Base-by-base conservation (phyloP, 2,329 filamentous ascomycete species). In the Microdochium nivale region DNA sequence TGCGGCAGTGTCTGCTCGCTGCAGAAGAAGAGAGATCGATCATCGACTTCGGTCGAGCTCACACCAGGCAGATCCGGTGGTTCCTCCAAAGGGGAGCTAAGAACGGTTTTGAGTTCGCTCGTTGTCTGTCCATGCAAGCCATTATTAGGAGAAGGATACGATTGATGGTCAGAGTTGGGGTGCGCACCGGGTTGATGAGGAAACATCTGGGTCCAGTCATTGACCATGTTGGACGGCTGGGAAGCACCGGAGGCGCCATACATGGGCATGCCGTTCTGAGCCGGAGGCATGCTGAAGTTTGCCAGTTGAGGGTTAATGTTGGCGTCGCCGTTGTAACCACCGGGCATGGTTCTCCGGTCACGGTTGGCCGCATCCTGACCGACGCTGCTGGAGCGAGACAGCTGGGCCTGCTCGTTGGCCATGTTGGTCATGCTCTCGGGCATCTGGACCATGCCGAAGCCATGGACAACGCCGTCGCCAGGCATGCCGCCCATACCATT, bases 161-260 rank as follows among this genome's bases (percentile, higher is more conserved):
- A 73, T 44, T 44, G 40, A 71, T 75, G 79, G 74, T 80, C 78
- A 71, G 81, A 83, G 69, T 77, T 74, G 70, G 82, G 75, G 70
- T 85, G 80, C 73, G 80, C 77, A 78, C 83, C 83, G 74, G 83
- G 70, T 74, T 44, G 40, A 44, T 84, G 85, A 60, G 57, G 64
- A 75, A 88, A 88, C 82, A 90, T 87, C 67, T 86, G 80, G 64
- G 84, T 79, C 86, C 86, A 90, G 72, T 89, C 86, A 44, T 44
- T 44, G 40, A 44, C 40, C 74, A 86, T 73, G 74, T 78, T 70
- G 66, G 76, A 74, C 71, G 79, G 76, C 70, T 83, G 80, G 68
- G 78, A 77, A 69, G 77, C 71, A 70, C 78, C 79, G 60, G 79
- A 78, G 65, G 73, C 75, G 64, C 73, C 76, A 67, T 82, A 82